Evolutionary conservation across 306 rosid genomes (phyloP).

Genomic region (Glycine tomentella): DNA sequence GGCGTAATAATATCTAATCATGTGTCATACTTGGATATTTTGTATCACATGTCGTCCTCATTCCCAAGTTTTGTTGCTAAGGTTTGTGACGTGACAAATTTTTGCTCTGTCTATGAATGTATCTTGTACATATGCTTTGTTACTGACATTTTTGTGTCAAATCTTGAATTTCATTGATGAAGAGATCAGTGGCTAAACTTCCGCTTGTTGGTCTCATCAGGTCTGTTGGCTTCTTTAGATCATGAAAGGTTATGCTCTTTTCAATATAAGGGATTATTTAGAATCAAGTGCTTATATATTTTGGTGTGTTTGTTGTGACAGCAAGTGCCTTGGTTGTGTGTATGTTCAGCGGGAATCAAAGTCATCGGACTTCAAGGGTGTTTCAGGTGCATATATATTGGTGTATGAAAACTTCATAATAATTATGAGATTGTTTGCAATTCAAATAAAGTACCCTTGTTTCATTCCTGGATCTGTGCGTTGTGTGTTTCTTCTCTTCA

Average conservation of each 20-base stretch:
- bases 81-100: conserved; percentile 58
- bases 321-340: conserved; percentile 96
- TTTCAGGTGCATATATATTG: conserved; percentile 70
- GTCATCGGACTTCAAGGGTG: conserved; percentile 86
- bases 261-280: background rate
- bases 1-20: conserved; percentile 92
- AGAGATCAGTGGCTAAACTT: conserved; percentile 94
- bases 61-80: conserved; percentile 99
- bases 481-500: conserved; percentile 32
- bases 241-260: background rate
- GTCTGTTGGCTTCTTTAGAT: conserved; percentile 47
- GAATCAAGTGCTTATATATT: conserved; percentile 29
- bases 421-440: conserved; percentile 5
- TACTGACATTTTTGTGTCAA: conserved; percentile 44
- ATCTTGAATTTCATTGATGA: conserved; percentile 57
- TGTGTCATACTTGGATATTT: conserved; percentile 85
- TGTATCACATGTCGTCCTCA: conserved; percentile 83
- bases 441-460: conserved; percentile 30
- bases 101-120: background rate
- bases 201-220: conserved; percentile 93
- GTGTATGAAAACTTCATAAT: conserved; percentile 8
- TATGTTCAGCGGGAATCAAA: conserved; percentile 91
- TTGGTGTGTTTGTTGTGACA: conserved; percentile 52
- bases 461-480: background rate
- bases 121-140: background rate